A percentile compares a stretch with the other conserved stretches of the same genome.
Conservation (phyloP, 805 yeast genomes). For the Tetrapisispora pingtungensis region DNA sequence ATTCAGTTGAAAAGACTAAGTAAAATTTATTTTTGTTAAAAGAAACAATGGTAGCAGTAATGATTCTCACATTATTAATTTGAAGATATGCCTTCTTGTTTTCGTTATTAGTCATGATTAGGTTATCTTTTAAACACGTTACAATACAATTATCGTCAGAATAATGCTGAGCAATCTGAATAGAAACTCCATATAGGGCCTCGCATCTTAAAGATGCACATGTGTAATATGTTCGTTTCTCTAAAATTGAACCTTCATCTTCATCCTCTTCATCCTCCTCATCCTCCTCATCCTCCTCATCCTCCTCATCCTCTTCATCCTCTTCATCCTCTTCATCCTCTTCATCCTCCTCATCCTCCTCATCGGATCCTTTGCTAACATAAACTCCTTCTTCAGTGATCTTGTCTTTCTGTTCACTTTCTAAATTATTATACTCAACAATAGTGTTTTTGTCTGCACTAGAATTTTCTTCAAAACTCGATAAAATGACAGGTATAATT, state of each 20-base stretch:
- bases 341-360: too few species aligned
- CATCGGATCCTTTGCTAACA: too few species aligned
- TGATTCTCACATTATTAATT: conserved; percentile 6
- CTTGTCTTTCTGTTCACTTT: neutral
- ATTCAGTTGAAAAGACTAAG: conserved; percentile 38
- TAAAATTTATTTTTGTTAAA: conserved; percentile 24
- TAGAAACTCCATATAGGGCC: neutral
- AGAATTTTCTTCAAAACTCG: too few species aligned
- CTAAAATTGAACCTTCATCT: conserved; percentile 5
- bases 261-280: conserved; percentile 10
- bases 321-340: neutral
- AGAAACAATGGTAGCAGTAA: conserved; percentile 15
- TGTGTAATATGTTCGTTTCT: neutral
- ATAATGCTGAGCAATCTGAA: neutral
- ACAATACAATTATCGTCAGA: neutral
- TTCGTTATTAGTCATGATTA: neutral
- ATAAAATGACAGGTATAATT: neutral
- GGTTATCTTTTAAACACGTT: neutral
- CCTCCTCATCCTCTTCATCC: conserved; percentile 3
- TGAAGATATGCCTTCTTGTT: neutral
- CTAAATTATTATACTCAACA: too few species aligned
- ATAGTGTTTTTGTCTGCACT: too few species aligned
- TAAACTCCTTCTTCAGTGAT: neutral
- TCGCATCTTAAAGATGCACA: neutral
- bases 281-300: conserved; percentile 6